phyloP scores from a whole-genome alignment of 164 flowering plant species.

The Magnolia sinica region DNA sequence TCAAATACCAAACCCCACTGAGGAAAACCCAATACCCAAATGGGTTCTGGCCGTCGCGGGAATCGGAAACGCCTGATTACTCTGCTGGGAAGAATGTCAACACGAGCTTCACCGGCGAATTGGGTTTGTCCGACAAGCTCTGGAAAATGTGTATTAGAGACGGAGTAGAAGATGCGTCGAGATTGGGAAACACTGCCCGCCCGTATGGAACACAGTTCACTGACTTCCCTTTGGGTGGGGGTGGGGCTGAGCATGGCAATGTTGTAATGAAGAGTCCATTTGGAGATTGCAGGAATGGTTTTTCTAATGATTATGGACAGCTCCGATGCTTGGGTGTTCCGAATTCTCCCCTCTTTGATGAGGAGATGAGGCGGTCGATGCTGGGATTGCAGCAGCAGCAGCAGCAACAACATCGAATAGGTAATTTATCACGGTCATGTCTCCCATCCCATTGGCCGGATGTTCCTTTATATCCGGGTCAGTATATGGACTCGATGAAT shows the following conservation, averaged over 20 bases:
- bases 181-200: background rate
- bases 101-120: conserved; percentile 20
- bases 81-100: conserved; percentile 13
- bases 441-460: conserved; percentile 9
- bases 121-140: conserved; percentile 27
- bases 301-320: conserved; percentile 17
- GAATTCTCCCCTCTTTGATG: conserved; percentile 9
- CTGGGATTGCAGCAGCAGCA: conserved; percentile 14
- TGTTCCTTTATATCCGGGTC: conserved; percentile 6
- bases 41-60: conserved; percentile 19
- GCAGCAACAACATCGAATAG: conserved; percentile 15
- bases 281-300: conserved; percentile 16
- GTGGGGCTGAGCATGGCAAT: conserved; percentile 15
- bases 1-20: conserved; percentile 5
- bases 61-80: conserved; percentile 17
- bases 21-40: conserved; percentile 11
- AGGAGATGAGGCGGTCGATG: conserved; percentile 19
- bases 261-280: conserved; percentile 12
- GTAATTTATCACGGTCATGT: conserved; percentile 13
- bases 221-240: conserved; percentile 5
- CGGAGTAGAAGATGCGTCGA: conserved; percentile 13
- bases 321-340: conserved; percentile 8
- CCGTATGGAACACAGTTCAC: conserved; percentile 20
- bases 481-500: conserved; percentile 5
- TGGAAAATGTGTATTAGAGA: conserved; percentile 31